A percentile compares a stretch with the other conserved stretches of the same genome.
phyloP scores from a whole-genome alignment of 164 flowering plant genomes.

The Tetracentron sinense region DNA sequence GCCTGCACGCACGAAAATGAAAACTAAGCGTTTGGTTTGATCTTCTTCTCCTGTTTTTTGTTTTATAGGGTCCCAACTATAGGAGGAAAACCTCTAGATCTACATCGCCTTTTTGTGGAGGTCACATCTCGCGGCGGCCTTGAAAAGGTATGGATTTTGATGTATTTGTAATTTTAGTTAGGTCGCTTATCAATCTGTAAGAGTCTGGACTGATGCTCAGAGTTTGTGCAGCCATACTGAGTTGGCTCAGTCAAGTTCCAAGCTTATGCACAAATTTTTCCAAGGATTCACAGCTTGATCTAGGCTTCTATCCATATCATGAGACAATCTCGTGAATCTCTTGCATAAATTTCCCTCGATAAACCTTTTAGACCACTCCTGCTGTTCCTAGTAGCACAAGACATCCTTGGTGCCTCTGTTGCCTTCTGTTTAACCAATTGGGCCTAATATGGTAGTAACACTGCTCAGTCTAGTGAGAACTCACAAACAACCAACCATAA shows the following conservation, averaged over 20 bases:
- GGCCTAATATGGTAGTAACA: no score
- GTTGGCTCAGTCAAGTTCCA: not conserved
- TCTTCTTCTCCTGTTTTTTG: not conserved
- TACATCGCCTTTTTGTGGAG: constrained; percentile 75
- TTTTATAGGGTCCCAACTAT: constrained; percentile 60
- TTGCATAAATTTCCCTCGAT: not conserved
- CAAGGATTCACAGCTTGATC: not conserved
- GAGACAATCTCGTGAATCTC: not conserved
- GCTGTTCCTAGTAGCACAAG: not conserved
- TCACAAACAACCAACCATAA: no score
- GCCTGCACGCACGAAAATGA: not conserved
- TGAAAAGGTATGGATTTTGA: constrained; percentile 49
- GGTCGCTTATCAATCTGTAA: not conserved
- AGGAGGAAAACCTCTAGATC: constrained; percentile 73
- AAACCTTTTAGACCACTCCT: not conserved
- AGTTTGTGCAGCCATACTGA: not conserved
- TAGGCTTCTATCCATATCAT: not conserved
- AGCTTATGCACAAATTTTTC: not conserved
- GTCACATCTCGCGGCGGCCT: constrained; percentile 85
- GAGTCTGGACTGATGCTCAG: not conserved
- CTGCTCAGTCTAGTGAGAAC: no score
- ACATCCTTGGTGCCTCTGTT: not conserved
- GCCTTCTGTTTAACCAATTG: no score
- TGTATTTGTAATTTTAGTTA: not conserved
- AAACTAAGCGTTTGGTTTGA: not conserved